Percentiles rank a stretch among this genome's conserved stretches.
phyloP scores from a whole-genome alignment of 1,284 basidiomycete species.

The Rhodotorula mucilaginosa region DNA sequence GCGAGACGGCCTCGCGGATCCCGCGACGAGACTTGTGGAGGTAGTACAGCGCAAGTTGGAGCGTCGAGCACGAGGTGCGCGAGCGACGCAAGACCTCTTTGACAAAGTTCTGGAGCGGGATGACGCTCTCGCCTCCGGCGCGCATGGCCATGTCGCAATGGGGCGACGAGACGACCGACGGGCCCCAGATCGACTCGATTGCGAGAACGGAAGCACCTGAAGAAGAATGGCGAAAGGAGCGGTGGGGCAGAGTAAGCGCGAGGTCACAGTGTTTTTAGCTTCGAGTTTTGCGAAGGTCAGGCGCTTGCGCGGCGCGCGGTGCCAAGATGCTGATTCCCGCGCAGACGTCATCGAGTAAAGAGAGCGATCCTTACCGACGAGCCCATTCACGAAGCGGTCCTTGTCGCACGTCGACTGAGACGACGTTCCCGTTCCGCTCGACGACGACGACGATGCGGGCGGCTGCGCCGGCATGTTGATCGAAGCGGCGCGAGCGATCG shows the following conservation, averaged over 20 bases:
- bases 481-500: conserved; percentile 7
- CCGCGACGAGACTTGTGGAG: conserved; percentile 43
- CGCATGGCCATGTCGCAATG: neutral
- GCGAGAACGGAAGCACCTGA: conserved; percentile 39
- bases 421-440: neutral
- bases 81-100: conserved; percentile 45
- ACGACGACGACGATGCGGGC: neutral
- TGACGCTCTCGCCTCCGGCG: conserved; percentile 18
- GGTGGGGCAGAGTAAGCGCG: neutral
- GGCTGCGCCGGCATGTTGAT: neutral
- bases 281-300: neutral
- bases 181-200: conserved; percentile 42
- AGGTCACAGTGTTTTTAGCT: neutral
- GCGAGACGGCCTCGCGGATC: conserved; percentile 38
- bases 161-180: neutral
- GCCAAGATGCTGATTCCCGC: no score
- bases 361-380: conserved; percentile 38
- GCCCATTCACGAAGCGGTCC: conserved; percentile 40
- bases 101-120: conserved; percentile 43
- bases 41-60: conserved; percentile 46
- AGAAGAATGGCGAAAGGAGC: no score
- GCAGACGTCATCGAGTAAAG: neutral
- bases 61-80: conserved; percentile 43
- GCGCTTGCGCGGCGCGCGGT: neutral
- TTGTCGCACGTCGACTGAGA: conserved; percentile 7